Conservation (phyloP, 2,329 filamentous ascomycete genomes). For the Fusarium secorum region DNA sequence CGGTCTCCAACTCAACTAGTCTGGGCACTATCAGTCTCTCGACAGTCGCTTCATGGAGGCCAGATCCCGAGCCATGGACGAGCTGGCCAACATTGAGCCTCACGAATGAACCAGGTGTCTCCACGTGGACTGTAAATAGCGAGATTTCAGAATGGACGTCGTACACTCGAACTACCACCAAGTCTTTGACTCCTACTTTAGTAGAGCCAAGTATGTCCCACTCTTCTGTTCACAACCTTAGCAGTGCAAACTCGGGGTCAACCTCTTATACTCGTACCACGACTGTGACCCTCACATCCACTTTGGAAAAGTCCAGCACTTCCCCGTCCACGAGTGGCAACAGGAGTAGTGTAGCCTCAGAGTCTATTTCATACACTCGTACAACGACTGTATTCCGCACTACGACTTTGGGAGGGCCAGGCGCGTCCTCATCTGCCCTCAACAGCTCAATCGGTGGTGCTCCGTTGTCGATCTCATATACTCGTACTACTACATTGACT, state of each 20-base stretch:
- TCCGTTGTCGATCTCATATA: background rate
- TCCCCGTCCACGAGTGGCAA: constrained; percentile 20
- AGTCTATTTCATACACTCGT: constrained; percentile 1
- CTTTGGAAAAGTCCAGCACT: constrained; percentile 7
- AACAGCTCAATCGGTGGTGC: background rate
- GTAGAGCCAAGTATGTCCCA: constrained; percentile 14
- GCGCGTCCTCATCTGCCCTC: background rate
- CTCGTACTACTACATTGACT: constrained; percentile 4
- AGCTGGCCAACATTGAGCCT: constrained; percentile 24
- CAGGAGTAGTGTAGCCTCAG: constrained; percentile 11
- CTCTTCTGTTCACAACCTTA: constrained; percentile 23
- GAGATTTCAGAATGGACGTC: constrained; percentile 10
- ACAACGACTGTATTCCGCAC: constrained; percentile 13
- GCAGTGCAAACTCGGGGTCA: background rate
- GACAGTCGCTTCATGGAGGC: constrained; percentile 6
- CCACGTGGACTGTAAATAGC: constrained; percentile 22
- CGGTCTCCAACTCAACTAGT: constrained; percentile 30
- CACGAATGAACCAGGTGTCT: background rate
- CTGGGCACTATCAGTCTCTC: background rate
- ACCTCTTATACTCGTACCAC: constrained; percentile 15
- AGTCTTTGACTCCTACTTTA: constrained; percentile 1
- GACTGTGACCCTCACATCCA: constrained; percentile 5
- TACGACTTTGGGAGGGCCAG: background rate
- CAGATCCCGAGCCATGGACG: constrained; percentile 17
- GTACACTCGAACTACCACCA: constrained; percentile 3